Evolutionary conservation across 129 eudicot species (phyloP), one percentile per base, ranked within the genome.

Genomic region (Flaveria bidentis): DNA sequence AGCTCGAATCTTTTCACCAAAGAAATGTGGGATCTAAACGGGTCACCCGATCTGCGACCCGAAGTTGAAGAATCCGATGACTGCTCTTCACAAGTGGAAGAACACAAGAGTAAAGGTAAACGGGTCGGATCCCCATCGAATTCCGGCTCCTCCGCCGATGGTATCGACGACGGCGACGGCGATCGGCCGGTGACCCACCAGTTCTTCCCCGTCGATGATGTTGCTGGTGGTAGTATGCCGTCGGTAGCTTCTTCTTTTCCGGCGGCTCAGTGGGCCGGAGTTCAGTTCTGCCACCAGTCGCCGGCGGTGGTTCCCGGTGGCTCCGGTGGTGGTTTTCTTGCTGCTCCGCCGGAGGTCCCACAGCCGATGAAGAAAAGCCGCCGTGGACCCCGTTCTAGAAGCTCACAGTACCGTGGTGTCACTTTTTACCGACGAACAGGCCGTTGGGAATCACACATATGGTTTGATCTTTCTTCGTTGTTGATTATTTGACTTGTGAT

Each of bases 11-110:
- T 61, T 17, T 56, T 44, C 67, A 10, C 73, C 73, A 36, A 41
- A 71, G 30, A 86, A 87, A 94, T 94, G 98, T 94, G 98, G 98
- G 86, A 94, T 91, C 93, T 94, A 39, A 94, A 94, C 84, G 90
- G 86, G 73, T 88, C 89, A 56, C 93, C 93, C 42, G 90, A 88
- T 76, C 86, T 57, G 23, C 78, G 74, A 45, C 65, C 50, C 57
- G 77, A 76, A 1, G 58, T 16, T 23, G 10, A 57, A n/a, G 72
- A 67, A 77, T 45, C 79, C 53, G 30, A 71, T 51, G 74, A 14
- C 12, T 82, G 70, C 11, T 76, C 25, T 60, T 85, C 90, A 13
- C 89, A 88, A 53, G 73, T 75, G 7, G 68, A 67, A 1, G 71
- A 60, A 17, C 85, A 78, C 16, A 84, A 82, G 14, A 88, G 81